A percentile compares a stretch with the other conserved stretches of the same genome.
These are phyloP conservation scores for Gracilaria gracilis DNA, from an alignment of 23 red algal genomes.

Conservation along the genomic window DNA sequence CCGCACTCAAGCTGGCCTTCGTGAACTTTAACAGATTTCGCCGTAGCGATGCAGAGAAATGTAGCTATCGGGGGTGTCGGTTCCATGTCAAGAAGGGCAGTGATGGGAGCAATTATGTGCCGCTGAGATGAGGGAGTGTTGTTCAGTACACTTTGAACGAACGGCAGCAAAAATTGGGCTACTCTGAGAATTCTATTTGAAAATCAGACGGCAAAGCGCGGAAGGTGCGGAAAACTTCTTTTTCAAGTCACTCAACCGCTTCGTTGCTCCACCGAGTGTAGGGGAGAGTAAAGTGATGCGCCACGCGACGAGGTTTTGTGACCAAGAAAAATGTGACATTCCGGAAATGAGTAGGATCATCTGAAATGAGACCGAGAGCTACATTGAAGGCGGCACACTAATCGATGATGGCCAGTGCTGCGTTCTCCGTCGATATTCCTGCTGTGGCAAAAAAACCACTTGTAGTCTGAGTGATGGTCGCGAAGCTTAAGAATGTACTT, in stretches of 20 bases:
- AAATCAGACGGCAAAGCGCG: background rate
- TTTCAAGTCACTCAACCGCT: background rate
- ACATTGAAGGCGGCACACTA: background rate
- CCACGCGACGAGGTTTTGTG: background rate
- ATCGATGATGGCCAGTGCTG: background rate
- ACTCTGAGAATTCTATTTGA: background rate
- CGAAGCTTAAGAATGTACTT: background rate
- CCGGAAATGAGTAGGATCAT: background rate
- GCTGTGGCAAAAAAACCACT: background rate
- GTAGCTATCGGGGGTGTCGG: background rate
- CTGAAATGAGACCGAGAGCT: background rate
- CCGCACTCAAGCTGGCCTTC: background rate
- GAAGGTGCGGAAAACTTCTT: background rate
- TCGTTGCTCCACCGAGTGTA: background rate
- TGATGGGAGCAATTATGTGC: background rate
- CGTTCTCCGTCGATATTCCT: background rate
- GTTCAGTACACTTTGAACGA: background rate
- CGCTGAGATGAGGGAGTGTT: background rate
- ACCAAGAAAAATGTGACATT: background rate
- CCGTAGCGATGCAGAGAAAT: background rate
- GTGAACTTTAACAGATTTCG: background rate
- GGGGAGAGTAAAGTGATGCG: background rate
- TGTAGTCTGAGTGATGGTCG: conserved; percentile 21
- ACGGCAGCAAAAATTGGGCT: background rate
- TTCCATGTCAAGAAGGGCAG: background rate